Conservation (phyloP, 805 yeast genomes). For the Crinitomyces ghanaensis region DNA sequence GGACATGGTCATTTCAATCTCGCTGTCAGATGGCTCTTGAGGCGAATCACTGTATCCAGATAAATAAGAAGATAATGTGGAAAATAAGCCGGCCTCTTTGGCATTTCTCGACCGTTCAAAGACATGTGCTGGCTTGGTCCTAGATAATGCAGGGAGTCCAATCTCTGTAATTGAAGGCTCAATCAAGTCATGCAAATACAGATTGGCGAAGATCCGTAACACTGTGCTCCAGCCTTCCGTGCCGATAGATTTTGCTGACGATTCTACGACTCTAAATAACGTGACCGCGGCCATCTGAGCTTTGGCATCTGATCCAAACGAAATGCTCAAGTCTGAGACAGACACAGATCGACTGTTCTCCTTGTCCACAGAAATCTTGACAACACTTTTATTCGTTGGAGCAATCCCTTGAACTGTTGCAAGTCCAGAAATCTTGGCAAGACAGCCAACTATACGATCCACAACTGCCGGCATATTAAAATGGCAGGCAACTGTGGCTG, state of each 20-base stretch:
- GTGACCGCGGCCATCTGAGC: conserved; percentile 86
- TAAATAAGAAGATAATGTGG: conserved; percentile 84
- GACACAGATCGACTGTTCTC: conserved; percentile 45
- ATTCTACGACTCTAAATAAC: conserved; percentile 61
- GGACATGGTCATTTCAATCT: conserved; percentile 72
- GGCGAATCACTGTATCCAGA: conserved; percentile 79
- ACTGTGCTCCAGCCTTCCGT: conserved; percentile 48
- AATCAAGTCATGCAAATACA: conserved; percentile 64
- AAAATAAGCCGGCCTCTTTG: conserved; percentile 66
- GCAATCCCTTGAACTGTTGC: conserved; percentile 31
- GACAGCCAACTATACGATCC: conserved; percentile 53
- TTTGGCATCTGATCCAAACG: conserved; percentile 81
- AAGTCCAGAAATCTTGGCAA: conserved; percentile 61
- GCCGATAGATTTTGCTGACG: conserved; percentile 32
- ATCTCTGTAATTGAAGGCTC: conserved; percentile 14
- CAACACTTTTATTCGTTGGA: conserved; percentile 22
- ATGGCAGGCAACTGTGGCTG: conserved; percentile 62
- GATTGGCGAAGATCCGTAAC: conserved; percentile 44
- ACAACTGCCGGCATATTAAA: conserved; percentile 46
- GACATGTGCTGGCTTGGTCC: conserved; percentile 54
- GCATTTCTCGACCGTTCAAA: conserved; percentile 49
- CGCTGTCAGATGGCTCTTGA: conserved; percentile 88
- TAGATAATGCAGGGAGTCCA: conserved; percentile 41
- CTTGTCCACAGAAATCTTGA: conserved; percentile 36
- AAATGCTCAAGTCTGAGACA: conserved; percentile 70